Base-by-base conservation (phyloP, 108 stramenopile genomes). In the Ochromonas danica region DNA sequence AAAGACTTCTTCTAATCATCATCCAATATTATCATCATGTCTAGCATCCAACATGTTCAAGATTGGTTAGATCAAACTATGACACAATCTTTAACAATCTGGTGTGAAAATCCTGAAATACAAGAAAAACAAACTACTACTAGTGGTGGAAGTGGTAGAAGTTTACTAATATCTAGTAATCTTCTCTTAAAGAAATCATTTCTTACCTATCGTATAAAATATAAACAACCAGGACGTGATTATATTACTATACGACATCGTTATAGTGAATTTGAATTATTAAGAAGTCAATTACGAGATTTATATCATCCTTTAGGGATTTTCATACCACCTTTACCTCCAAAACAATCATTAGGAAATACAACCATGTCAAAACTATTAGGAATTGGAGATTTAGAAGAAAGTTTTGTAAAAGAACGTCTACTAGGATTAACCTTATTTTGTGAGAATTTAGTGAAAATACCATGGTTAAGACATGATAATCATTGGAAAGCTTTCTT, bases 181-280 rank as follows among this genome's bases (percentile, higher is more conserved):
- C 3, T 28, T 36, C 6, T 67, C 30, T 6, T 28, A 14, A 6
- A 33, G 10, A 67, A 67, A 25, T 14, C 33, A 14, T 67, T 31
- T 67, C 31, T 35, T 35, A 67, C 63, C 10, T 67, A 67, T 25
- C 63, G 63, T 25, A 36, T 67, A 3, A 6, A 14, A 28, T 33
- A 31, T 67, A 67, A 67, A 36, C 63, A 67, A 67, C 63, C 63
- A 14, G 63, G 63, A 14, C 63, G 63, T 10, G 63, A 67, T 67
- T 14, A 14, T 67, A 25, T 67, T 36, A 33, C 14, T 31, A 25
- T 33, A 14, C 17, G 63, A 10, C 63, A 67, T 36, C 17, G 63
- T 14, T 67, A 67, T 25, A 67, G 63, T 67, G 63, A 67, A 67
- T 67, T 67, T 36, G 45, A 51, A 51, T 51, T 51, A 22, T 22